phyloP scores from a whole-genome alignment of 2,329 filamentous ascomycete genomes.

The Tothia fuscella region DNA sequence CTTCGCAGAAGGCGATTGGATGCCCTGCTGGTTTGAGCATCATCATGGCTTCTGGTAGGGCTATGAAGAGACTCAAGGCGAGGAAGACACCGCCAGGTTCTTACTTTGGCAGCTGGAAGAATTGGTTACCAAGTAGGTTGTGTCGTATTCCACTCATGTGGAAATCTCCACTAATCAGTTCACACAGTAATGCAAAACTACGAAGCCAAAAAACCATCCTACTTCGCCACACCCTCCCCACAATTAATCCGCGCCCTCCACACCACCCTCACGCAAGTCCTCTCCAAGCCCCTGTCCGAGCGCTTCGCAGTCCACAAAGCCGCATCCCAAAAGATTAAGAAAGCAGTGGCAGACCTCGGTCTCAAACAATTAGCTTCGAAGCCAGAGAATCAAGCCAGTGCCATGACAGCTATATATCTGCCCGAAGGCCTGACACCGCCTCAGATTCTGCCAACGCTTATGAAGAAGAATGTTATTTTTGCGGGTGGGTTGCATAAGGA shows the following conservation, averaged over 20 bases:
- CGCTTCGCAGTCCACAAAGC: slow-evolving; percentile 73
- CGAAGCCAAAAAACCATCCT: slow-evolving; percentile 92
- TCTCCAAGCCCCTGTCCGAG: slow-evolving; percentile 65
- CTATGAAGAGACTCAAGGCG: slow-evolving; percentile 67
- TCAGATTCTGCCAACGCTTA: slow-evolving; percentile 71
- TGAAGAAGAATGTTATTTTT: slow-evolving; percentile 84
- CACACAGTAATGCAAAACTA: slow-evolving; percentile 89
- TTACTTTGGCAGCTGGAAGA: slow-evolving; percentile 95
- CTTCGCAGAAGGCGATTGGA: slow-evolving; percentile 93
- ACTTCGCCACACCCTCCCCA: slow-evolving; percentile 93
- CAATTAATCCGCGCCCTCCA: slow-evolving; percentile 89
- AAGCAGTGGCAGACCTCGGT: slow-evolving; percentile 65
- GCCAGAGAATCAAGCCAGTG: slow-evolving; percentile 84
- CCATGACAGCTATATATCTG: slow-evolving; percentile 96
- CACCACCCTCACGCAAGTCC: slow-evolving; percentile 76
- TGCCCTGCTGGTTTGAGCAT: slow-evolving; percentile 91
- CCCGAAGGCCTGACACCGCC: slow-evolving; percentile 71
- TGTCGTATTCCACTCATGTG: not conserved
- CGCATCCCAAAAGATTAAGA: slow-evolving; percentile 76
- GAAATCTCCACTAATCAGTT: slow-evolving; percentile 15
- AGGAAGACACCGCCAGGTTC: slow-evolving; percentile 72
- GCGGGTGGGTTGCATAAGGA: slow-evolving; percentile 94
- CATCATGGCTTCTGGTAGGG: slow-evolving; percentile 81
- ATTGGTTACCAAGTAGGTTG: slow-evolving; percentile 77
- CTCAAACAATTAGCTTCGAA: slow-evolving; percentile 77